Evolutionary conservation across 257 asterid species (phyloP), one percentile per base, ranked within the genome.

Genomic region (Hygrophila difformis): DNA sequence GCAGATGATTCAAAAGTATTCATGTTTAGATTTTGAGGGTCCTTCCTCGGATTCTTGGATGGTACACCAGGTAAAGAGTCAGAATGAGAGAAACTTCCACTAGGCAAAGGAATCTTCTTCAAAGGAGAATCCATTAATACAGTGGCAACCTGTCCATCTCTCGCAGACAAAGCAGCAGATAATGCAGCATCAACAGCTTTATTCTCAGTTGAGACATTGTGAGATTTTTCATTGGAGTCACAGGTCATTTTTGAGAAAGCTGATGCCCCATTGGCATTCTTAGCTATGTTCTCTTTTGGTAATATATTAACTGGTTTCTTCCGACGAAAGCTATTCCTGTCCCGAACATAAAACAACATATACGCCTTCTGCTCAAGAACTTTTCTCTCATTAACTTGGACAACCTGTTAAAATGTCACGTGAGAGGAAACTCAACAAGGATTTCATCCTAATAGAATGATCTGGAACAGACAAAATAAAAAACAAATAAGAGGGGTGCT

Each of bases 281-380:
- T 53, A 33, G 50, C 65, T 57, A 44, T 49, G 47, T 60, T 73
- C 36, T 73, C 86, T 59, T 74, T 77, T 53, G 59, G 78, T 23
- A 49, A 19, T 17, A 54, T 60, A 48, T 49, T 68, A 12, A 68
- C 73, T 12, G 71, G 56, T 61, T 72, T 91, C 66, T 72, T 82
- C 14, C 74, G 37, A 23, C 21, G 22, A 37, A 51, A 23, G 17
- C 52, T 65, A 55, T 60, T 74, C 67, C 75, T 65, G 57, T 91
- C 95, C 26, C 92, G 76, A 44, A 91, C 93, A 64, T 91, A 91
- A 62, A 91, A 91, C 61, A 91, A 63, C 94, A 91, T 91, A 59
- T 91, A 91, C 21, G 98, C 98, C 73, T 91, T 82, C 70, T 91
- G 98, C 53, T 73, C 82, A 63, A 91, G 73, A 64, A 86, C 98